Evolutionary conservation across 192 early-diverging fungal species (phyloP).

Genomic region (Geranomyces michiganensis): DNA sequence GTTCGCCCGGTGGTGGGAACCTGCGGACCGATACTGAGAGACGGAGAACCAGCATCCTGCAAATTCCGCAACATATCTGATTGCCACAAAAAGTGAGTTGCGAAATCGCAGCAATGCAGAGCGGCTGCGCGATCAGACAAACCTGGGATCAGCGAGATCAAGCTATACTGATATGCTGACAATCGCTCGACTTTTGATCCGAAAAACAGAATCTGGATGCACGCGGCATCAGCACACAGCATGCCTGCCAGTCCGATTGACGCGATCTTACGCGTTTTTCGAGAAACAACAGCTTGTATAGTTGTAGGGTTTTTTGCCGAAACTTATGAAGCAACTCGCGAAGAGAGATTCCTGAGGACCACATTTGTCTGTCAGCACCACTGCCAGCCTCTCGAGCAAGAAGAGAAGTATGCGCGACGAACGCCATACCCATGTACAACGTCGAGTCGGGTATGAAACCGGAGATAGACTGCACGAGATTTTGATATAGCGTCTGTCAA

Average conservation of each 20-base stretch:
- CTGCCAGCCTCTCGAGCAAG: not conserved
- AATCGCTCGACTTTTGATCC: constrained; percentile 79
- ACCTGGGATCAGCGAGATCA: constrained; percentile 76
- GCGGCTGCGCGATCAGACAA: not conserved
- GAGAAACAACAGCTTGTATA: constrained; percentile 75
- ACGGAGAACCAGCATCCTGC: constrained; percentile 56
- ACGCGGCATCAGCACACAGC: not conserved
- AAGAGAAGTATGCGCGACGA: not conserved
- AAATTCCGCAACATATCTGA: constrained; percentile 52
- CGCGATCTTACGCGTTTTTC: constrained; percentile 62
- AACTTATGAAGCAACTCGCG: constrained; percentile 73
- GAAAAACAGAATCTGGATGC: constrained; percentile 72
- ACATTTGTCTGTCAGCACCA: not conserved
- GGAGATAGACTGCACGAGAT: constrained; percentile 53
- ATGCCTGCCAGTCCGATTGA: not conserved
- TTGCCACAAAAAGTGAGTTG: not conserved
- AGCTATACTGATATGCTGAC: constrained; percentile 77
- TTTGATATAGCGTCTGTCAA: constrained; percentile 66
- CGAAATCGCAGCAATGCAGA: not conserved
- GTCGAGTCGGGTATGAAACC: constrained; percentile 64
- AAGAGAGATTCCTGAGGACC: constrained; percentile 62
- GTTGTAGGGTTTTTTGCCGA: constrained; percentile 72
- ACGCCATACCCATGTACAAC: constrained; percentile 65
- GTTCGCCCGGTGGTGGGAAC: not conserved
- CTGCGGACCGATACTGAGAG: not conserved